Base-by-base conservation (phyloP, 1,139 yeast genomes). In the Candida freyschussii region DNA sequence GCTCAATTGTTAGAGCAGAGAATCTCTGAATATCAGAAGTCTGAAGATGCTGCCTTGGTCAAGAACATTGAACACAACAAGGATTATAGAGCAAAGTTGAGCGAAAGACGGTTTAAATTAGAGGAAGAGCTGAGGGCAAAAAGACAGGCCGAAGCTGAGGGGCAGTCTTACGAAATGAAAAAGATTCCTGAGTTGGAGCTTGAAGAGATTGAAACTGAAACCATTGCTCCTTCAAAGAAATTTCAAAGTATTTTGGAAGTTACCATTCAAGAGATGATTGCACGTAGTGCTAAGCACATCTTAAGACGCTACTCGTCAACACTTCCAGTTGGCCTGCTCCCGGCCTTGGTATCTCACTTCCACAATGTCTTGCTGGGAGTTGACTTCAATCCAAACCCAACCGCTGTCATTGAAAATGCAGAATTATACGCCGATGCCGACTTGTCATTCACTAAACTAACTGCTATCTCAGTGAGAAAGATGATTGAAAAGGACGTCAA, bases 211-310 rank as follows among this genome's bases (percentile, higher is more conserved):
- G 60, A 65, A 26, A 63, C 65, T 16, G 57, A 57, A 5, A 41
- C 54, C 17, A 51, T 53, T 9, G 41, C 57, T 17, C 40, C 47
- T n/a, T 52, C 50, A 17, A 59, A 53, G 37, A 55, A 56, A 26
- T 65, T 67, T 41, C 53, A 60, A 13, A 60, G 79, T 18, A 65
- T 83, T 29, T 59, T 68, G 41, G 53, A 51, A 12, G 57, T 82
- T 32, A 57, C 78, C 16, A 62, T 72, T 29, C 74, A 75, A 43
- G 96, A 87, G 59, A 78, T 86, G 68, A 59, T 86, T 48, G 69
- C 91, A 13, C 79, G 98, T 63, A 73, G 87, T 15, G 60, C 74
- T 29, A 91, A 91, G 62, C 95, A 86, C 53, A 59, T 80, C 34
- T 61, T 89, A 49, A 77, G 87, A 55, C 55, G 57, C 6, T 57